Evolutionary conservation across 108 stramenopile species (phyloP).

Genomic region (Nitzschia inconspicua): DNA sequence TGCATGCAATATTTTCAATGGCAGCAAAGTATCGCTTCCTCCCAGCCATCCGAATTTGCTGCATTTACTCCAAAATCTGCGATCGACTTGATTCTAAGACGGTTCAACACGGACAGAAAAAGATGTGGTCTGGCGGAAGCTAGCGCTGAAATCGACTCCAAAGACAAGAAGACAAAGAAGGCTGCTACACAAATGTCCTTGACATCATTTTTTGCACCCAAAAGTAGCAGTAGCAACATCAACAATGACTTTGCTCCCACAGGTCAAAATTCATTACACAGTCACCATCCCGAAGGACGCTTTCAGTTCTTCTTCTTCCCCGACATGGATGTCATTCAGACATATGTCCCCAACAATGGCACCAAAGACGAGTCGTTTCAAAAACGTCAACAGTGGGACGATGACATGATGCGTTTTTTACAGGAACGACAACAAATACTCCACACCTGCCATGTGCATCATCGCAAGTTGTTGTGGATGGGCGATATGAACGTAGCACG

Average conservation of each 20-base stretch:
- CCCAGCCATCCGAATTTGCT: background rate
- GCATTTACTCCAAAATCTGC: constrained; percentile 25
- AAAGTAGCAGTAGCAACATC: background rate
- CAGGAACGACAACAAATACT: constrained; percentile 23
- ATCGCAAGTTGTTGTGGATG: constrained; percentile 38
- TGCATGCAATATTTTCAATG: background rate
- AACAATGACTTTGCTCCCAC: too few species aligned
- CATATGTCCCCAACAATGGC: constrained; percentile 53
- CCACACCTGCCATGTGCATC: background rate
- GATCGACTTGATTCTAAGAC: constrained; percentile 22
- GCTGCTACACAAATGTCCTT: constrained; percentile 21
- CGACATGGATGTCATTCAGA: constrained; percentile 37
- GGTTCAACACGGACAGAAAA: constrained; percentile 8
- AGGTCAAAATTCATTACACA: background rate
- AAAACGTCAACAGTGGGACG: constrained; percentile 31
- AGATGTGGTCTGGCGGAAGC: background rate
- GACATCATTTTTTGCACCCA: constrained; percentile 27
- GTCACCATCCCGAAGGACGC: constrained; percentile 44
- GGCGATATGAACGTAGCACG: constrained; percentile 40
- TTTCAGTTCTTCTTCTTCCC: constrained; percentile 41
- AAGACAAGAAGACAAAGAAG: background rate
- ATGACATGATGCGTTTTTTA: constrained; percentile 19
- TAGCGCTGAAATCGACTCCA: background rate
- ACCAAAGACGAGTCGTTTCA: constrained; percentile 16
- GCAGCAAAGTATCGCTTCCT: background rate